Evolutionary conservation across 2,329 filamentous ascomycete species (phyloP).

Genomic region (Diaporthe capsici): DNA sequence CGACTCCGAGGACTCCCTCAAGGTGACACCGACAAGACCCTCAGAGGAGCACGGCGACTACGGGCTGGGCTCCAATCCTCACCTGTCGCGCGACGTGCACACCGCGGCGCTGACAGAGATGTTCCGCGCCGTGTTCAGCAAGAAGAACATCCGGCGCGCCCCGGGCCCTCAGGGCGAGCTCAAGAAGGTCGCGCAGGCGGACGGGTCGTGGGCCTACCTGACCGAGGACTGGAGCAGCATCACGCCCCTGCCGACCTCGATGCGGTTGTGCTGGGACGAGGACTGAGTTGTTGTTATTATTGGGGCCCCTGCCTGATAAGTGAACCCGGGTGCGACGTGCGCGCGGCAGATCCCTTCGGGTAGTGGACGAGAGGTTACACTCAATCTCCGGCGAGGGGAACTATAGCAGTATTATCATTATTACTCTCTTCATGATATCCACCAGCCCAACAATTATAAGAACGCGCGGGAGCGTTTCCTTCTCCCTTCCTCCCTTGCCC

Average conservation of each 20-base stretch:
- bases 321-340: background rate
- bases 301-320: background rate
- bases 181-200: constrained; percentile 72
- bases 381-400: background rate
- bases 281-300: background rate
- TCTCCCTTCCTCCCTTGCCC: background rate
- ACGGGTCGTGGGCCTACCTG: constrained; percentile 73
- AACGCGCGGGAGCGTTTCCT: background rate
- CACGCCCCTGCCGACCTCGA: constrained; percentile 50
- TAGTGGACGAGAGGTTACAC: constrained; percentile 4
- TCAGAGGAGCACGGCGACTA: constrained; percentile 76
- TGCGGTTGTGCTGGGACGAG: constrained; percentile 52
- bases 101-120: constrained; percentile 76
- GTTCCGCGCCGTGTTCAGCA: constrained; percentile 74
- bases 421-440: background rate
- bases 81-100: constrained; percentile 72
- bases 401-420: constrained; percentile 14
- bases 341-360: constrained; percentile 14
- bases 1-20: constrained; percentile 61
- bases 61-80: constrained; percentile 73
- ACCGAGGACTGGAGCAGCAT: constrained; percentile 72
- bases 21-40: constrained; percentile 74
- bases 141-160: constrained; percentile 72
- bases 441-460: background rate
- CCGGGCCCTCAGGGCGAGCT: constrained; percentile 75